Base-by-base conservation (phyloP, 768 basidiomycete genomes). In the Gyrodon lividus region DNA sequence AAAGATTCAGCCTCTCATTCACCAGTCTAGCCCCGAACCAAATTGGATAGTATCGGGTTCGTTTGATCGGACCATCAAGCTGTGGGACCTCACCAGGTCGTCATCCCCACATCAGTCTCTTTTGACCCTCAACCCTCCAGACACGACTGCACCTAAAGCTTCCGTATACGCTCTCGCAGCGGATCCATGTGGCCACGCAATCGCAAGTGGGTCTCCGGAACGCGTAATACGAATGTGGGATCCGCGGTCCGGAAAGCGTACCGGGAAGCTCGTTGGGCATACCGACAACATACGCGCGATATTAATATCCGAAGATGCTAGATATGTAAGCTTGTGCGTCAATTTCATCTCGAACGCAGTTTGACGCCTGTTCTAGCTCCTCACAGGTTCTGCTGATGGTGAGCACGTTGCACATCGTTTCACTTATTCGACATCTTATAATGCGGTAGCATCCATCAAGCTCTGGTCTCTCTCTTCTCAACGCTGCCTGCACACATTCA, bases 241-340 rank as follows among this genome's bases (percentile, higher is more conserved):
- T 64, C 92, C 95, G 4, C 78, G 97, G 14, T 79, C 84, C 1
- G 90, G 90, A 8, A 90, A 86, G 62, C 77, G 89, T 39, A 84
- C 79, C 2, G 81, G 86, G 10, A 92, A 97, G 63, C 78, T 98
- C 0, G 92, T 98, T 6, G 96, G 96, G 0, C 96, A 99, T 66
- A 96, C 96, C 0, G 97, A 99, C 69, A 98, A 98, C 60, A 94
- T 99, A 53, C 80, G 96, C 8, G 83, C 92, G 4, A 87, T 98
- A 39, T 69, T 95, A 19, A 77, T 98, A 1, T 91, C 90, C 5
- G 92, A 94, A 24, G 95, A 98, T 67, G 85, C 91, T 20, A 81
- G 82, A 82, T 93, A 92, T 69, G 92, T 95, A 64, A 69, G 92
- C 74, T 46, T 14, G 34, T 48, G 30, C 19, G 38, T 40, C 50